phyloP scores from a whole-genome alignment of 2,329 filamentous ascomycete species.

The Cladobotryum protrusum region DNA sequence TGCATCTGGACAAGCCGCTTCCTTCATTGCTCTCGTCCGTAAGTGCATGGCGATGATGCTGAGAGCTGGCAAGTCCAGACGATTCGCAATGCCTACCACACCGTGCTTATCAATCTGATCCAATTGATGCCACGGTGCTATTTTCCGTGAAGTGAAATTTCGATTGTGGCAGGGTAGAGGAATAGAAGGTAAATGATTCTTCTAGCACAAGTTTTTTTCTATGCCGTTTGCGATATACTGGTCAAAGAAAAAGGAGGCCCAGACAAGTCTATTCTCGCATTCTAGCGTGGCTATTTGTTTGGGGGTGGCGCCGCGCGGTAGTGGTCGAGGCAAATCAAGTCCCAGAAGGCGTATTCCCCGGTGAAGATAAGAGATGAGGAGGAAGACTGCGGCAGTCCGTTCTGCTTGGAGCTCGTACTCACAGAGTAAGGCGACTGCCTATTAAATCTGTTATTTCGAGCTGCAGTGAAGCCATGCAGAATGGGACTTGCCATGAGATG shows the following conservation, averaged over 20 bases:
- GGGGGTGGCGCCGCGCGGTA: constrained; percentile 1
- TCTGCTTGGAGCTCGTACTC: constrained; percentile 19
- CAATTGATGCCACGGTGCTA: constrained; percentile 8
- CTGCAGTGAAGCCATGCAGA: neutral
- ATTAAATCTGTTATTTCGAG: neutral
- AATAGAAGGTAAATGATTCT: constrained; percentile 15
- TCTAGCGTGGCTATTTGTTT: constrained; percentile 14
- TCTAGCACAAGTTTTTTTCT: constrained; percentile 18
- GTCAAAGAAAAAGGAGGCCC: constrained; percentile 20
- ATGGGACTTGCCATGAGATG: constrained; percentile 16
- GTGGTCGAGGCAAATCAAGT: constrained; percentile 14
- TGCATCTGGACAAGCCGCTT: constrained; percentile 8
- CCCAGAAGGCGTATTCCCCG: constrained; percentile 17
- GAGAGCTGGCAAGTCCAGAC: constrained; percentile 15
- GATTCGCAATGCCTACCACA: constrained; percentile 5
- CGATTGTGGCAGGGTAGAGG: constrained; percentile 17
- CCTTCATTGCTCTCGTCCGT: constrained; percentile 16
- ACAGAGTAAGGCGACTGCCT: constrained; percentile 18
- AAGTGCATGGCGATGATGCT: constrained; percentile 16
- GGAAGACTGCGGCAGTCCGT: constrained; percentile 18
- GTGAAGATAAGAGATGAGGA: constrained; percentile 16
- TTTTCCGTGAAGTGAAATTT: constrained; percentile 12
- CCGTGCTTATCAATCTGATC: constrained; percentile 11
- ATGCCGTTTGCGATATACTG: constrained; percentile 16
- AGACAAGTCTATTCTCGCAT: constrained; percentile 17